Evolutionary conservation across 176 grass and related monocot genomes (phyloP).

Genomic region (Carex parvula): DNA sequence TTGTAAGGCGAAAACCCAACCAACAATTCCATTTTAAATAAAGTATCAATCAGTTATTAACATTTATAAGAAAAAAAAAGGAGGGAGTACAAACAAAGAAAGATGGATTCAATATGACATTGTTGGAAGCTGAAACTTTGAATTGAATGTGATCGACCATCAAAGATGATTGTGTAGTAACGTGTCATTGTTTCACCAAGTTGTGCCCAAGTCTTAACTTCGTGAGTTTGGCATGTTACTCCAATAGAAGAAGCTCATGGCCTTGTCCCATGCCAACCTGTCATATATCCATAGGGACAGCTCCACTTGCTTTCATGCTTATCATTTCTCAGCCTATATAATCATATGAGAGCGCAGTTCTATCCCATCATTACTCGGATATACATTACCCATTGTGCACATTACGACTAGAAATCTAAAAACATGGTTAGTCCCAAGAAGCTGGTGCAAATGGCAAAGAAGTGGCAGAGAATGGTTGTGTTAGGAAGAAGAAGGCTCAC

Average conservation of each 20-base stretch:
- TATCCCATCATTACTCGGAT: neutral
- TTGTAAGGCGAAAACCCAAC: neutral
- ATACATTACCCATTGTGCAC: neutral
- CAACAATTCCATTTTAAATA: neutral
- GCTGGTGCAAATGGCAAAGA: conserved; percentile 5
- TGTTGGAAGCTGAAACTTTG: neutral
- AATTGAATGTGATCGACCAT: neutral
- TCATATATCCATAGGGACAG: neutral
- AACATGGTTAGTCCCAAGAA: conserved; percentile 42
- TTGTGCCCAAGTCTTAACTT: neutral
- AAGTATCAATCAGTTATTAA: neutral
- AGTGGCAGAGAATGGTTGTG: conserved; percentile 49
- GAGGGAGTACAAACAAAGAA: neutral
- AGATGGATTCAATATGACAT: neutral
- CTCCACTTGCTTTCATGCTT: neutral
- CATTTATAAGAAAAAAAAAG: neutral
- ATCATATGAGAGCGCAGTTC: neutral
- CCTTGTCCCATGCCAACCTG: conserved; percentile 29
- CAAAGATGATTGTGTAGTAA: neutral
- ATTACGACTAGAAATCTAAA: neutral
- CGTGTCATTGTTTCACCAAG: neutral
- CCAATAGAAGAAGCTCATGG: conserved; percentile 14
- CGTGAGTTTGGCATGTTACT: neutral
- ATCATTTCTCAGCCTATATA: neutral
- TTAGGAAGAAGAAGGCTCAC: conserved; percentile 30